These are phyloP conservation scores for Cutaneotrichosporon cavernicola DNA, from an alignment of 1,284 basidiomycete species.

Conservation along the genomic window DNA sequence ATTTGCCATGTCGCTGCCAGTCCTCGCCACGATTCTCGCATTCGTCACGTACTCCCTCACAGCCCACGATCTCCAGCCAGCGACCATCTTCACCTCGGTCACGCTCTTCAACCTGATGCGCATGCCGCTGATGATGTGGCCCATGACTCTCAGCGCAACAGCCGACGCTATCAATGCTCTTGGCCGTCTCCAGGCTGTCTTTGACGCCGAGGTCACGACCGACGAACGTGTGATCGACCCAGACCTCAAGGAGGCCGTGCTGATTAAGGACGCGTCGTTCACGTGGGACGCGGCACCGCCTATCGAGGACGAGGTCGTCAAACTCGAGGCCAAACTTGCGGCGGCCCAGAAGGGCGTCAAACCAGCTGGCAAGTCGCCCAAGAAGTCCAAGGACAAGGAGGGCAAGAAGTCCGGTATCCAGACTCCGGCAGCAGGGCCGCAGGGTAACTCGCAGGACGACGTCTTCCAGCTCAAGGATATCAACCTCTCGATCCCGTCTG, in stretches of 20 bases:
- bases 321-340: conserved; percentile 46
- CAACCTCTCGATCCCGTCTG: conserved; percentile 65
- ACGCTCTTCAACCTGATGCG: conserved; percentile 66
- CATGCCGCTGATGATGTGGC: conserved; percentile 55
- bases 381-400: conserved; percentile 39
- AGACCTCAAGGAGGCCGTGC: conserved; percentile 62
- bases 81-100: conserved; percentile 72
- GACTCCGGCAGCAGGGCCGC: conserved; percentile 25
- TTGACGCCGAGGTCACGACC: conserved; percentile 71
- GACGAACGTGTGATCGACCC: conserved; percentile 58
- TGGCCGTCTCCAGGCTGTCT: conserved; percentile 66
- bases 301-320: conserved; percentile 51
- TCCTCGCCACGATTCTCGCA: conserved; percentile 76
- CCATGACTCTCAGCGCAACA: conserved; percentile 70
- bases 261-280: conserved; percentile 68
- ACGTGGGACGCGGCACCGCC: conserved; percentile 76
- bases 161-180: conserved; percentile 76
- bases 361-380: conserved; percentile 4
- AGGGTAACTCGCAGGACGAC: conserved; percentile 54
- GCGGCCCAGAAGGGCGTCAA: conserved; percentile 31
- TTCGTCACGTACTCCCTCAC: conserved; percentile 77
- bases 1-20: conserved; percentile 61
- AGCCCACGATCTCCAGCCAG: conserved; percentile 63
- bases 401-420: conserved; percentile 29
- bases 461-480: conserved; percentile 66